Evolutionary conservation across 1,284 basidiomycete species (phyloP), one percentile per base, ranked within the genome.

Genomic region (Veloboletus limbatus): DNA sequence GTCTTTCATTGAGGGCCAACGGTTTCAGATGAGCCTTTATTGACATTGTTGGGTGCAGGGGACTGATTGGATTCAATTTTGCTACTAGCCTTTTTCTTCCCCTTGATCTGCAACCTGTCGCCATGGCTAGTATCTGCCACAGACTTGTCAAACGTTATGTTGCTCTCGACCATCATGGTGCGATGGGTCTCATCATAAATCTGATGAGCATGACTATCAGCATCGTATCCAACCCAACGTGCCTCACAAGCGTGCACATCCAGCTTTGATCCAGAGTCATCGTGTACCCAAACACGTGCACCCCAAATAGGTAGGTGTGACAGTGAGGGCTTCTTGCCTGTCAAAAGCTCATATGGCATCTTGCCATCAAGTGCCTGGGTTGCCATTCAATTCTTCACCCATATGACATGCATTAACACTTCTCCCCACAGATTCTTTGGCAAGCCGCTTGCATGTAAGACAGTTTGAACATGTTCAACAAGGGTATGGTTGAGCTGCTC

Each of bases 301-400:
- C 36, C 27, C 40, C 37, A 50, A 6, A 20, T 6, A 0, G 21
- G 49, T 20, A 51, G 10, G 17, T 28, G 4, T 0, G 0, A 0
- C 13, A 48, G 11, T 0, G 1, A 17, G 0, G 41, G 38, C 18
- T 44, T 45, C 25, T 40, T 30, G 2, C 38, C n/a, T 0, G 8
- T 22, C 0, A 45, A 1, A 5, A 46, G 10, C 20, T 50, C 8
- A 3, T 50, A 48, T 3, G 22, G 38, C 0, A n/a, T 51, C 8
- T 44, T 36, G 5, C 42, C 18, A 2, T 49, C 5, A 0, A 49
- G 42, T 4, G 13, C 13, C 0, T 5, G 7, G 1, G 34, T 25
- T 0, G 28, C 17, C 0, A 18, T 25, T 3, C 21, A 3, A 24
- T 51, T 51, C 20, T 51, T 51, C 5, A 51, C 17, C 42, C 46